A percentile compares a stretch with the other conserved stretches of the same genome.
These are phyloP conservation scores for Erodium moschatum DNA, from an alignment of 441 rosid species.

Conservation along the genomic window DNA sequence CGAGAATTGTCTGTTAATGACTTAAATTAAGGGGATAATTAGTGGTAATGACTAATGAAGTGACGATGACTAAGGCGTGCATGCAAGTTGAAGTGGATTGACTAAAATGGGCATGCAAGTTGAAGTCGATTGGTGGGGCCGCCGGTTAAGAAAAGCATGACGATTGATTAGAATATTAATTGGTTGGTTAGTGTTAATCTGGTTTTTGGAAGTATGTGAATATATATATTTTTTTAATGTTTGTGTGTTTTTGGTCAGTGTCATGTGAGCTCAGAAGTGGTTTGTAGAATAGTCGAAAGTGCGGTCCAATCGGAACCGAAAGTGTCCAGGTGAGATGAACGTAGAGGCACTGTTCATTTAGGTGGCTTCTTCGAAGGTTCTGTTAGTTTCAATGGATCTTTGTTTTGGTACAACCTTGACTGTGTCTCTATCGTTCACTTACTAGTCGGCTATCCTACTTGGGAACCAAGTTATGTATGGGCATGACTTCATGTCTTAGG, in stretches of 20 bases:
- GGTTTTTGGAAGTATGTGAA: neutral
- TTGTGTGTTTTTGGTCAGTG: neutral
- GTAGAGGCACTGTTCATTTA: neutral
- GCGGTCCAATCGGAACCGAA: no score
- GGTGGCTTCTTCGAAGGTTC: neutral
- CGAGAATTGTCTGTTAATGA: neutral
- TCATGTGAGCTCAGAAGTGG: neutral
- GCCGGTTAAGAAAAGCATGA: neutral
- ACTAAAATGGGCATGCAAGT: neutral
- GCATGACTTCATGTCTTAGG: neutral
- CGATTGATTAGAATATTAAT: neutral
- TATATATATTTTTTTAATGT: neutral
- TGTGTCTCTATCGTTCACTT: neutral
- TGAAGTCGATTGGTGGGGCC: neutral
- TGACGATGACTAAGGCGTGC: no score
- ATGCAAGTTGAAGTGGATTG: neutral
- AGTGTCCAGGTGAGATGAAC: slow-evolving; percentile 6
- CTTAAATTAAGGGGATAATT: neutral
- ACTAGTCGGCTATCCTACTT: neutral
- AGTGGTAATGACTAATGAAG: neutral
- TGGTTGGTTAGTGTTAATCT: neutral
- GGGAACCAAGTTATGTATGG: neutral
- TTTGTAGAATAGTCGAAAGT: neutral
- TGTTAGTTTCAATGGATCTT: neutral
- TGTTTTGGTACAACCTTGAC: neutral